phyloP scores from a whole-genome alignment of 352 stramenopile species.

The Globisporangium paddicum region DNA sequence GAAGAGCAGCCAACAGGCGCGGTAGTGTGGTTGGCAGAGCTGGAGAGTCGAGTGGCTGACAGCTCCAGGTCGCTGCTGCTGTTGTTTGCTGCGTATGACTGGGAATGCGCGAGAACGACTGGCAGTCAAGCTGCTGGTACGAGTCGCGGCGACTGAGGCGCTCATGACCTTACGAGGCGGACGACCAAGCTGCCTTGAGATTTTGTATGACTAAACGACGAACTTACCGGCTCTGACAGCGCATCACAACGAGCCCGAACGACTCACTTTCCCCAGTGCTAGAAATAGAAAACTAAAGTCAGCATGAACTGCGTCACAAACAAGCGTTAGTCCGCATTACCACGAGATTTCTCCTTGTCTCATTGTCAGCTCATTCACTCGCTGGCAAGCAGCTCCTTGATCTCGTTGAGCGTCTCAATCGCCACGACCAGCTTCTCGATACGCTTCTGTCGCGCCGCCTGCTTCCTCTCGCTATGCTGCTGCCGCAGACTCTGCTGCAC shows the following conservation, averaged over 20 bases:
- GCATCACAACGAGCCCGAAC: no score
- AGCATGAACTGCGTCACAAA: no score
- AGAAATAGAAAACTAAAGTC: no score
- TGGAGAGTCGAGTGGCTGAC: not conserved
- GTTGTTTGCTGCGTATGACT: not conserved
- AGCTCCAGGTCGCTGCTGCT: not conserved
- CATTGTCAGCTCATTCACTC: not conserved
- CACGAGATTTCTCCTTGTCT: no score
- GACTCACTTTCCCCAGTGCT: no score
- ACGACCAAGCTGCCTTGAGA: no score
- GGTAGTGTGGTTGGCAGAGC: not conserved
- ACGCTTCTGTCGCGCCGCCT: not conserved
- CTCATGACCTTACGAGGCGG: not conserved
- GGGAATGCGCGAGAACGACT: not conserved
- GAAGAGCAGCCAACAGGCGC: slow-evolving; percentile 1
- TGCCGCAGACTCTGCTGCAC: slow-evolving; percentile 25
- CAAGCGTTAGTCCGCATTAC: no score
- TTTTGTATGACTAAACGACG: no score
- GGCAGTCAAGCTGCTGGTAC: not conserved
- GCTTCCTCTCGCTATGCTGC: not conserved
- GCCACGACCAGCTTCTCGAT: not conserved
- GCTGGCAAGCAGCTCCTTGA: not conserved
- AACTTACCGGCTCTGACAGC: no score
- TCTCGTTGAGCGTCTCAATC: not conserved
- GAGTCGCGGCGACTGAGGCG: not conserved